Evolutionary conservation across 2,329 filamentous ascomycete genomes (phyloP).

Genomic region (Paraphoma sp.): DNA sequence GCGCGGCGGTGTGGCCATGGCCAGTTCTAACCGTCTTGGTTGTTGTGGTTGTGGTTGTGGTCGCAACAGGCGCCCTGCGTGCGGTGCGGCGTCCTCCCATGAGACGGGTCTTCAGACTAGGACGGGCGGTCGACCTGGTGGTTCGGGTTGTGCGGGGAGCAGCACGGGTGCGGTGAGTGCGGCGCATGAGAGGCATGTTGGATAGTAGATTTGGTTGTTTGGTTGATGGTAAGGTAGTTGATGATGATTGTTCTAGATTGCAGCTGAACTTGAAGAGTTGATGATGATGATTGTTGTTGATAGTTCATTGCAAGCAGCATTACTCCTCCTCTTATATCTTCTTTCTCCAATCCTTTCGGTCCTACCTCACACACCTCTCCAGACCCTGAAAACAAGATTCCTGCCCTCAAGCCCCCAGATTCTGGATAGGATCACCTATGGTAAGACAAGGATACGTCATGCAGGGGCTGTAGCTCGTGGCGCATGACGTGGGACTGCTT

Average conservation of each 20-base stretch:
- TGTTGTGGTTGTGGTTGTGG: slow-evolving; percentile 47
- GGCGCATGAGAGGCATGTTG: slow-evolving; percentile 39
- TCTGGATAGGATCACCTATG: slow-evolving; percentile 12
- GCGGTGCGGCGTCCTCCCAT: slow-evolving; percentile 40
- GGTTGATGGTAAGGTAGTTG: slow-evolving; percentile 4
- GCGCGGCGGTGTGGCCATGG: slow-evolving; percentile 27
- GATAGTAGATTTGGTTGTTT: slow-evolving; percentile 6
- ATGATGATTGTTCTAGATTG: slow-evolving; percentile 7
- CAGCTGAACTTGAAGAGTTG: slow-evolving; percentile 6
- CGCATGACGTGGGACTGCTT: slow-evolving; percentile 21
- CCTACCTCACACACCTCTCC: slow-evolving; percentile 2
- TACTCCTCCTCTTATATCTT: slow-evolving; percentile 14
- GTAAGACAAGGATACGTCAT: slow-evolving; percentile 28
- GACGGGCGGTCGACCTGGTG: slow-evolving; percentile 50
- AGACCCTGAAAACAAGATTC: slow-evolving; percentile 31
- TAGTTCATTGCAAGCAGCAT: background rate
- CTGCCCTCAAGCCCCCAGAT: slow-evolving; percentile 9
- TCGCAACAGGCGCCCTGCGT: slow-evolving; percentile 29
- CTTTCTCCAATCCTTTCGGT: background rate
- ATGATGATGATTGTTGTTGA: slow-evolving; percentile 4
- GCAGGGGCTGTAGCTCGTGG: slow-evolving; percentile 29
- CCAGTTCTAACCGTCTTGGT: too few relatives aligned
- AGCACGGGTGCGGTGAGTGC: slow-evolving; percentile 27
- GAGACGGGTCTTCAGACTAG: slow-evolving; percentile 63
- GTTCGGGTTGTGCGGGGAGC: slow-evolving; percentile 39